Conservation (phyloP, 2,329 filamentous ascomycete species). For the Aspergillus transmontanensis region DNA sequence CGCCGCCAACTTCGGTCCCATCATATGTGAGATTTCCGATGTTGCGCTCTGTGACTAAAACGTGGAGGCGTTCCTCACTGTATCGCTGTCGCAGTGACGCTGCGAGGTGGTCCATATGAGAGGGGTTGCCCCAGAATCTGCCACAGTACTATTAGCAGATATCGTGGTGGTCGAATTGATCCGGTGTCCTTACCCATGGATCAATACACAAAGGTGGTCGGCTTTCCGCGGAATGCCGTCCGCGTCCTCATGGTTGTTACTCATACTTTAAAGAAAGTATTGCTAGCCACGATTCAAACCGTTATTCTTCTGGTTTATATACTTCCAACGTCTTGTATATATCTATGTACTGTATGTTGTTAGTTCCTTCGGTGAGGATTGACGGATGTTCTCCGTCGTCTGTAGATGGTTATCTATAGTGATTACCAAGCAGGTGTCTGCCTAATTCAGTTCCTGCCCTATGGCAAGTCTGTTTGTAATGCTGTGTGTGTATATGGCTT, state of each 20-base stretch:
- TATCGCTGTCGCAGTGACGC: conserved; percentile 54
- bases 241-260: conserved; percentile 4
- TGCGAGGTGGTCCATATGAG: conserved; percentile 59
- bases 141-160: conserved; percentile 1
- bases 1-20: conserved; percentile 69
- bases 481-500: neutral
- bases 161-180: neutral
- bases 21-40: conserved; percentile 63
- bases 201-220: conserved; percentile 63
- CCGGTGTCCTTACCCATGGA: conserved; percentile 56
- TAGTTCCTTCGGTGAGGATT: neutral
- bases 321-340: neutral
- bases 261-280: conserved; percentile 5
- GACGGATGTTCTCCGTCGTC: neutral
- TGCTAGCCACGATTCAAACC: neutral
- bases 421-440: conserved; percentile 1
- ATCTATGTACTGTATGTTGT: neutral
- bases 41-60: conserved; percentile 60
- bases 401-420: neutral
- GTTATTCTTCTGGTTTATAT: neutral
- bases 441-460: neutral
- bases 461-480: neutral
- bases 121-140: conserved; percentile 64
- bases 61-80: conserved; percentile 54
- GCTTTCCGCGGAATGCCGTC: conserved; percentile 27